A percentile compares a stretch with the other conserved stretches of the same genome.
phyloP scores from a whole-genome alignment of 1,284 basidiomycete species.

The Heterobasidion occidentale region DNA sequence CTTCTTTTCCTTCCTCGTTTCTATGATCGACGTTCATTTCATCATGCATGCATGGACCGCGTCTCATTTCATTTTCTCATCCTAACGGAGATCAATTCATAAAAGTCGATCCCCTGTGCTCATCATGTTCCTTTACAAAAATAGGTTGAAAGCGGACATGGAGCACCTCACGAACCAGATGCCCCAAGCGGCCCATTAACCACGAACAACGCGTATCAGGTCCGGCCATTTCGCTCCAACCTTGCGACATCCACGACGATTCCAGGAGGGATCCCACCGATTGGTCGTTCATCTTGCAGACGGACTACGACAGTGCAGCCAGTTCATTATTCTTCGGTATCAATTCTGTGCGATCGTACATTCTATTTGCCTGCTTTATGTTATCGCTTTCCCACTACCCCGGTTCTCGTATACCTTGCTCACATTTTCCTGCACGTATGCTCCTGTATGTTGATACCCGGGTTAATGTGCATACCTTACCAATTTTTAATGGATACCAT shows the following conservation, averaged over 20 bases:
- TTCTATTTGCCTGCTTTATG: not conserved
- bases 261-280: slow-evolving; percentile 3
- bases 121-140: not conserved
- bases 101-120: slow-evolving; percentile 9
- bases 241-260: slow-evolving; percentile 13
- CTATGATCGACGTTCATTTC: not conserved
- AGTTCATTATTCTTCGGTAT: not conserved
- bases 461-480: slow-evolving; percentile 6
- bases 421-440: slow-evolving; percentile 8
- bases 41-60: slow-evolving; percentile 7
- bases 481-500: not conserved
- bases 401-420: not conserved
- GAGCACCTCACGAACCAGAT: slow-evolving; percentile 36
- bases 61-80: slow-evolving; percentile 12
- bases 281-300: not conserved
- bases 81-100: not conserved
- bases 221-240: slow-evolving; percentile 7
- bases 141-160: slow-evolving; percentile 61
- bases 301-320: not conserved
- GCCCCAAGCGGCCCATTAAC: slow-evolving; percentile 11
- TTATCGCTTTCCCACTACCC: not conserved
- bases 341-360: not conserved
- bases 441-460: slow-evolving; percentile 8
- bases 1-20: not conserved
- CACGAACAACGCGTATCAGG: slow-evolving; percentile 18